Evolutionary conservation across 129 eudicot genomes (phyloP), one percentile per base, ranked within the genome.

Genomic region (Chrysanthemum seticuspe): DNA sequence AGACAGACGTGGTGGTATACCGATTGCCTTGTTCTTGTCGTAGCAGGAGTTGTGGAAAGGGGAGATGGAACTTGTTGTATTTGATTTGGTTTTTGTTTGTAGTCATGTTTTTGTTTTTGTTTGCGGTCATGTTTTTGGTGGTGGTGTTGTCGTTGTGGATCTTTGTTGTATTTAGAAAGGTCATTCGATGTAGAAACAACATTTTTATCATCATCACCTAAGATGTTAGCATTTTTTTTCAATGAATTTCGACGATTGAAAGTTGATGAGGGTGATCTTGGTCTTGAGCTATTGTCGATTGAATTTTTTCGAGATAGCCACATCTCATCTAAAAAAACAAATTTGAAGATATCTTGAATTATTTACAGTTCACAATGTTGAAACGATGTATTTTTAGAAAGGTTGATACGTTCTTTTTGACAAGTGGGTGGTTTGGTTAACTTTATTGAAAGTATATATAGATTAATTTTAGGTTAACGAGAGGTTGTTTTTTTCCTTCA

Each of bases 1-100:
- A 78, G 85, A 53, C 85, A 89, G 68, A 82, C 84, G 10, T 93
- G 97, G 76, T 90, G 97, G 83, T 83, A 94, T 56, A 94, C 49
- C 67, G 94, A 75, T 0, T 83, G 72, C 6, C 67, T 64, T 53
- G 72, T 5, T 36, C 45, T 52, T 47, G 61, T 60, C 66, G 70
- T 50, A 74, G 69, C 13, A 16, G 62, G 15, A 49, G 77, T 60
- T 61, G 56, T 6, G 13, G 76, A 16, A 65, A 70, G 65, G 2
- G 85, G 58, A 13, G 66, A 36, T 21, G 77, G 56, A 58, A 58
- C 14, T 16, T 16, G 13, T 8, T 7, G 62, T 14, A 4, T 55
- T 56, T 56, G 62, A 15, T 56, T 56, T 18, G 16, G 62, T 58
- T 18, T 58, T 19, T 55, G 31, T 0, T 58, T 58, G 3, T 15